Conservation (phyloP, 768 basidiomycete species). For the Lactarius quietus region DNA sequence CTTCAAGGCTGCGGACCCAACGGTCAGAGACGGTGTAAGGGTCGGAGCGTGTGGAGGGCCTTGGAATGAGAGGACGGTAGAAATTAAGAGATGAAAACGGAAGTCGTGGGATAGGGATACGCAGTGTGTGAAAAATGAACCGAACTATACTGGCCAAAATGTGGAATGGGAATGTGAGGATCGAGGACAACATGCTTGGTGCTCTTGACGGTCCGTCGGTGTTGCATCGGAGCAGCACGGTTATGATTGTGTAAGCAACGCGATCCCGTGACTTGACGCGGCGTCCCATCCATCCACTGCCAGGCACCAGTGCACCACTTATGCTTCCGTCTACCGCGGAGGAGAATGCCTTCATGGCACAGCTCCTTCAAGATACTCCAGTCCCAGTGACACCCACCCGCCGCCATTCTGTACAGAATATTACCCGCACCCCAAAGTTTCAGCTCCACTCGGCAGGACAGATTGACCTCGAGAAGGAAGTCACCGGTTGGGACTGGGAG, state of each 20-base stretch:
- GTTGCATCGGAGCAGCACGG: background rate
- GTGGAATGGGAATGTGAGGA: slow-evolving; percentile 58
- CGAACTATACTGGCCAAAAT: slow-evolving; percentile 57
- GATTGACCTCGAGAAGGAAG: slow-evolving; percentile 14
- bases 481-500: slow-evolving; percentile 26
- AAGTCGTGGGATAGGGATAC: slow-evolving; percentile 55
- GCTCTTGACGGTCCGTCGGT: too few relatives aligned
- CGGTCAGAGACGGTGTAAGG: slow-evolving; percentile 60
- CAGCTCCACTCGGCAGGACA: slow-evolving; percentile 17
- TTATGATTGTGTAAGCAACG: slow-evolving; percentile 12
- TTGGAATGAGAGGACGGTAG: slow-evolving; percentile 37
- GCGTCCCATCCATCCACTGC: too few relatives aligned
- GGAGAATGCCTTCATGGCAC: slow-evolving; percentile 58
- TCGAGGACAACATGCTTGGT: slow-evolving; percentile 28
- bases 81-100: slow-evolving; percentile 50
- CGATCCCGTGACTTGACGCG: slow-evolving; percentile 21
- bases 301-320: background rate
- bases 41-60: slow-evolving; percentile 36
- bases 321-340: slow-evolving; percentile 42
- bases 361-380: slow-evolving; percentile 42
- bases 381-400: slow-evolving; percentile 29
- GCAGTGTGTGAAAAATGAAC: slow-evolving; percentile 62
- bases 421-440: background rate
- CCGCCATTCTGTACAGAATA: slow-evolving; percentile 1
- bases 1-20: slow-evolving; percentile 79